Evolutionary conservation across 352 stramenopile genomes (phyloP).

Genomic region (Globisporangium nagaii): DNA sequence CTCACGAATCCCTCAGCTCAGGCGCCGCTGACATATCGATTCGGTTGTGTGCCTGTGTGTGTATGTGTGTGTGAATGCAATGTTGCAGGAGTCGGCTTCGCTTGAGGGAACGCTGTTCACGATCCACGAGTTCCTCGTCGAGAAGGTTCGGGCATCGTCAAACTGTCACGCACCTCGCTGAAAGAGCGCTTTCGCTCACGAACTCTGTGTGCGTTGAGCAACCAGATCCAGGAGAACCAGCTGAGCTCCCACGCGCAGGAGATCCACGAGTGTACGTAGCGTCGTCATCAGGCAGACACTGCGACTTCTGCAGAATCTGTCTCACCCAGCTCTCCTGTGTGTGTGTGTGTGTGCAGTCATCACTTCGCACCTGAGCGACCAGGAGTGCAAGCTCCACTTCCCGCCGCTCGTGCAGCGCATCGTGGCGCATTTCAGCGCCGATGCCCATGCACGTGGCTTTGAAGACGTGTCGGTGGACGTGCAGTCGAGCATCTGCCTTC

Average conservation of each 20-base stretch:
- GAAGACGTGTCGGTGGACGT: constrained; percentile 54
- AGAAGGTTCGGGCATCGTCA: constrained; percentile 18
- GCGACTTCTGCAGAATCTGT: too few species aligned
- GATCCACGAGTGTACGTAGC: constrained; percentile 49
- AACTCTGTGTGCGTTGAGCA: too few species aligned
- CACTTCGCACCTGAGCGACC: constrained; percentile 26
- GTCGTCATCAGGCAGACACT: too few species aligned
- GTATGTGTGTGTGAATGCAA: too few species aligned
- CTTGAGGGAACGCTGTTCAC: constrained; percentile 17
- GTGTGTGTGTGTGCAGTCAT: constrained; percentile 19
- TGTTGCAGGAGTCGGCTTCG: constrained; percentile 26
- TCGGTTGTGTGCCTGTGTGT: too few species aligned
- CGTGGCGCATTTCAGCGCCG: constrained; percentile 24
- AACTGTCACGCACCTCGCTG: background rate
- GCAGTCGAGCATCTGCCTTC: constrained; percentile 57
- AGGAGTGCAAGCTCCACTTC: constrained; percentile 30
- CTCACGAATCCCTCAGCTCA: background rate
- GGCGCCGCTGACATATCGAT: too few species aligned
- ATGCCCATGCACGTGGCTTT: constrained; percentile 17
- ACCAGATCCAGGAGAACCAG: constrained; percentile 51
- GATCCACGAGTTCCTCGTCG: constrained; percentile 28
- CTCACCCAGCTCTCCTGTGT: too few species aligned
- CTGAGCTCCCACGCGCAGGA: constrained; percentile 43
- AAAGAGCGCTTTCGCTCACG: background rate
- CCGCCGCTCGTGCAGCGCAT: constrained; percentile 34